phyloP scores from a whole-genome alignment of 148 eudicot species.

The Beta vulgaris region DNA sequence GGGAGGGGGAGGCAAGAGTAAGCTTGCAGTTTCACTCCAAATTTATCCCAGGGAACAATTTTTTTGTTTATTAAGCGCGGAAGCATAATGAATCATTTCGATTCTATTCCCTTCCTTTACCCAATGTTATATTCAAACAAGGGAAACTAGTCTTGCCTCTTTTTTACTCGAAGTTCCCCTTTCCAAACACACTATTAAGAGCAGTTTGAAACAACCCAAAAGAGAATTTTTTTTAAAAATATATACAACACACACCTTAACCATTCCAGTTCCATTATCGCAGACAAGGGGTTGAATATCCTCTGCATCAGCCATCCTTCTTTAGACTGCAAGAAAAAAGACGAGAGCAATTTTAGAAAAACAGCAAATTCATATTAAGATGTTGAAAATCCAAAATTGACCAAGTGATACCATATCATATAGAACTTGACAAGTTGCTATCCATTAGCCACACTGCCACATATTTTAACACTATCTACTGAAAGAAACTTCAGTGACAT shows the following conservation, averaged over 20 bases:
- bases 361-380: background rate
- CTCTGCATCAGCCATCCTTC: slow-evolving; percentile 31
- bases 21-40: no score
- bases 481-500: background rate
- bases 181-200: no score
- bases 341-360: background rate
- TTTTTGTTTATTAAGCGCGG: no score
- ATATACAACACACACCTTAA: slow-evolving; percentile 31
- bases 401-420: background rate
- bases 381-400: background rate
- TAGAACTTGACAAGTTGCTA: background rate
- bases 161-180: no score
- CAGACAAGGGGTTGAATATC: slow-evolving; percentile 40
- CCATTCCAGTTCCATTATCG: slow-evolving; percentile 41
- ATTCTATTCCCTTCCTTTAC: no score
- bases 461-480: background rate
- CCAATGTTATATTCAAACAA: no score
- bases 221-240: no score
- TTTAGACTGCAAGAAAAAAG: slow-evolving; percentile 15
- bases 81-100: no score
- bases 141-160: no score
- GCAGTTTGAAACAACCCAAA: background rate
- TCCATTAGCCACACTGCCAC: background rate
- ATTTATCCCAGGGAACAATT: no score
- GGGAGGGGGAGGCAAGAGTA: no score